Evolutionary conservation across 2,329 filamentous ascomycete genomes (phyloP).

Genomic region (Alternaria rosae): DNA sequence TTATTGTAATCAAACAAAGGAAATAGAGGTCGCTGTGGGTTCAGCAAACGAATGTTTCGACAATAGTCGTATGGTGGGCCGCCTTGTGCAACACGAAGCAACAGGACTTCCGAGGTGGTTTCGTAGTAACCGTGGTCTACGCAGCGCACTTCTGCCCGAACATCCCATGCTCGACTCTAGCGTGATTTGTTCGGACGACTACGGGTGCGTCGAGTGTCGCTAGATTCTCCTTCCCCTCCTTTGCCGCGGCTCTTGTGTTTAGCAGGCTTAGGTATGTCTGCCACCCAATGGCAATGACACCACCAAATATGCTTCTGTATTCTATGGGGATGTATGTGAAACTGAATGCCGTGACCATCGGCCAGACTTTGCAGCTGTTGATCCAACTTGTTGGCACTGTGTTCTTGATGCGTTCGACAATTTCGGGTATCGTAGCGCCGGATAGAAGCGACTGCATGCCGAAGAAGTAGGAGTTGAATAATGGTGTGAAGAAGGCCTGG

Average conservation of each 20-base stretch:
- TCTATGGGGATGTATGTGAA: slow-evolving; percentile 84
- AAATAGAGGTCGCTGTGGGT: slow-evolving; percentile 2
- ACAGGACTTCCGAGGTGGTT: background rate
- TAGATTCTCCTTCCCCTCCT: slow-evolving; percentile 50
- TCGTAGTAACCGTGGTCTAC: background rate
- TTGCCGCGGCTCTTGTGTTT: slow-evolving; percentile 74
- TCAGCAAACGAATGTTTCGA: slow-evolving; percentile 7
- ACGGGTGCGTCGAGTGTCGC: slow-evolving; percentile 5
- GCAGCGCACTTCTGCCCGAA: slow-evolving; percentile 28
- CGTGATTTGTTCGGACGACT: slow-evolving; percentile 1
- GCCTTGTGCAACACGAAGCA: background rate
- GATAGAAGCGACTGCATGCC: slow-evolving; percentile 58
- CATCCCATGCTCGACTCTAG: slow-evolving; percentile 4
- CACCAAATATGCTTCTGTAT: slow-evolving; percentile 79
- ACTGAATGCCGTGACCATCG: slow-evolving; percentile 82
- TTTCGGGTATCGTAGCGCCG: slow-evolving; percentile 70
- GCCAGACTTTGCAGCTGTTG: slow-evolving; percentile 90
- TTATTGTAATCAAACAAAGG: slow-evolving; percentile 14
- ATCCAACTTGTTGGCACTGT: slow-evolving; percentile 79
- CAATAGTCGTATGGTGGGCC: background rate
- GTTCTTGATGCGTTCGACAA: slow-evolving; percentile 72
- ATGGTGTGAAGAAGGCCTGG: slow-evolving; percentile 79
- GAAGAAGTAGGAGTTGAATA: slow-evolving; percentile 62
- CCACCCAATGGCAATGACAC: slow-evolving; percentile 84
- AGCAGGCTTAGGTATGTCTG: slow-evolving; percentile 88